These are phyloP conservation scores for Nephelium lappaceum DNA, from an alignment of 345 rosid species.

Conservation along the genomic window DNA sequence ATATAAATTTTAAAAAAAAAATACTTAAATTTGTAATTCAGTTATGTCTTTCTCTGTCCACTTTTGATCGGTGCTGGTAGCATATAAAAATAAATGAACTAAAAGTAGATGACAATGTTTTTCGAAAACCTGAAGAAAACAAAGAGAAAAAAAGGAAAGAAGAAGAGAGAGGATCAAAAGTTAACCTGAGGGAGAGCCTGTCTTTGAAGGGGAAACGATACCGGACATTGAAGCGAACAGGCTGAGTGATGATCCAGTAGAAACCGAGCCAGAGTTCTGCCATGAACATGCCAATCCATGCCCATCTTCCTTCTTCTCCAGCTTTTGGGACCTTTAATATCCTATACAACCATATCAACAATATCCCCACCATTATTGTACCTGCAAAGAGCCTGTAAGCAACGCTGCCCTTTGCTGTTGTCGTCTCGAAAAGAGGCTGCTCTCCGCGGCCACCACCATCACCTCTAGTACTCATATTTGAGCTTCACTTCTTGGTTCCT, in stretches of 20 bases:
- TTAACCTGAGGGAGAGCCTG: constrained; percentile 47
- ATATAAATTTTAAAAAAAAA: no score
- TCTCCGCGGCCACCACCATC: neutral
- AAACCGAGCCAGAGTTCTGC: constrained; percentile 51
- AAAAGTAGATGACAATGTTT: neutral
- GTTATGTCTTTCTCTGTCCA: no score
- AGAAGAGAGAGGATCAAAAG: neutral
- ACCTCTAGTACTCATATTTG: neutral
- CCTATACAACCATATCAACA: constrained; percentile 44
- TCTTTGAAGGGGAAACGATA: constrained; percentile 36
- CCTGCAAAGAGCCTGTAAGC: constrained; percentile 33
- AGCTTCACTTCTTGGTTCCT: neutral
- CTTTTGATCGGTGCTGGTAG: no score
- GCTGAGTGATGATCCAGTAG: constrained; percentile 53
- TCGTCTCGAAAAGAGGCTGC: constrained; percentile 21
- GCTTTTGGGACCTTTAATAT: constrained; percentile 24
- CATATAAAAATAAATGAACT: no score
- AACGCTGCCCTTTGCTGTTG: constrained; percentile 27
- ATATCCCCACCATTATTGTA: constrained; percentile 38
- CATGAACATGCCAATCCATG: constrained; percentile 46
- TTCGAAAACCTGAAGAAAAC: no score
- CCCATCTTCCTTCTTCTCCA: constrained; percentile 28
- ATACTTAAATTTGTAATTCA: no score
- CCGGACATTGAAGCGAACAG: constrained; percentile 48
- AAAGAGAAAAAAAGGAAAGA: neutral